These are phyloP conservation scores for Euphrasia confusa DNA, from an alignment of 257 asterid genomes.

Conservation along the genomic window DNA sequence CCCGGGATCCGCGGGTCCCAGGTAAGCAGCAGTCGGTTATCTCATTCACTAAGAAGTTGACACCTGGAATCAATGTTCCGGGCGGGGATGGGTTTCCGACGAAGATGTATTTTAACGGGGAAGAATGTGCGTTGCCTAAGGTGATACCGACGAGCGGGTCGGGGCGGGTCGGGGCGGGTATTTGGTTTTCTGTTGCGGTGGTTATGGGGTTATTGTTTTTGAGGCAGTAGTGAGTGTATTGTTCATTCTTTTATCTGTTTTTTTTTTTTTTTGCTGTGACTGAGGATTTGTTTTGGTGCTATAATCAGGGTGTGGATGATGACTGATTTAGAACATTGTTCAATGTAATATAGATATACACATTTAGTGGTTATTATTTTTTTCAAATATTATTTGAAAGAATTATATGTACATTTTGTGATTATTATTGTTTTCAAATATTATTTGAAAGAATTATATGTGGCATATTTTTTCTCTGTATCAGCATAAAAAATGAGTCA, in stretches of 20 bases:
- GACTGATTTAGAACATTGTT: too few relatives aligned
- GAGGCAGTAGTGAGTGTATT: constrained; percentile 45
- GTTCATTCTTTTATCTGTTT: constrained; percentile 50
- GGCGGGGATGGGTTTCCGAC: constrained; percentile 87
- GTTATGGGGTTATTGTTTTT: constrained; percentile 30
- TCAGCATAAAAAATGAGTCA: too few relatives aligned
- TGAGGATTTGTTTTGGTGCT: background rate
- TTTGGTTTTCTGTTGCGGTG: constrained; percentile 22
- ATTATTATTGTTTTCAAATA: too few relatives aligned
- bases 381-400: too few relatives aligned
- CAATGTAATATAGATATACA: too few relatives aligned
- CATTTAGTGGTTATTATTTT: too few relatives aligned
- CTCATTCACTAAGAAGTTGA: constrained; percentile 75
- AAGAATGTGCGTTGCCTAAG: constrained; percentile 72
- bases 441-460: too few relatives aligned
- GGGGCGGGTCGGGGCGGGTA: constrained; percentile 24
- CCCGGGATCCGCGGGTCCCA: constrained; percentile 56
- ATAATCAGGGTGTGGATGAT: too few relatives aligned
- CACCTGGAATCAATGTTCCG: constrained; percentile 53
- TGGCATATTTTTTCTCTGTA: too few relatives aligned
- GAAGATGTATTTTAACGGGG: constrained; percentile 87
- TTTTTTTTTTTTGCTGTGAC: background rate
- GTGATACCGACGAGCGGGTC: constrained; percentile 54
- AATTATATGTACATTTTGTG: too few relatives aligned
- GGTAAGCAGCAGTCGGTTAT: constrained; percentile 94